These are phyloP conservation scores for Sphaerulina musiva DNA, from an alignment of 2,329 filamentous ascomycete genomes.

Conservation along the genomic window DNA sequence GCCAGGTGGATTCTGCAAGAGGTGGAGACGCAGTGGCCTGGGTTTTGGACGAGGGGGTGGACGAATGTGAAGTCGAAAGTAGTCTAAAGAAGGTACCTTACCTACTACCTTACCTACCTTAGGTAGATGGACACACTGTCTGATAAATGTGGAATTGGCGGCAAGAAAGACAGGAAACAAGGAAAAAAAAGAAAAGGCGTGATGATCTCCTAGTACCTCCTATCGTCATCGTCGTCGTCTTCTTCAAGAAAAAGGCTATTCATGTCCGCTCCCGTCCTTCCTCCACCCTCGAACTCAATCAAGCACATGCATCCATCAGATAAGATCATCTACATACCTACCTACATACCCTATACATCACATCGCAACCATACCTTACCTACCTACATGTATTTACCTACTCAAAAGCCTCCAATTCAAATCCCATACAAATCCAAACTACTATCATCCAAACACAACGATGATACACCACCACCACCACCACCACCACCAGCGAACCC, in stretches of 20 bases:
- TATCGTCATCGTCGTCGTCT: too few relatives aligned
- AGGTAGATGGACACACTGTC: too few relatives aligned
- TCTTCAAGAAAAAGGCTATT: too few relatives aligned
- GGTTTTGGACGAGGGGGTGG: constrained; percentile 15
- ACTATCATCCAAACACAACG: neutral
- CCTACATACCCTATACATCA: too few relatives aligned
- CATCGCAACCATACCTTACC: neutral
- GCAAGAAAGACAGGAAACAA: too few relatives aligned
- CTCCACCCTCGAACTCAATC: neutral
- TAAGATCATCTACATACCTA: neutral
- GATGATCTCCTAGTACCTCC: too few relatives aligned
- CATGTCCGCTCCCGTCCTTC: too few relatives aligned
- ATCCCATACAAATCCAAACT: neutral
- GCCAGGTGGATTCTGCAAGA: constrained; percentile 25
- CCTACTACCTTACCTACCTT: too few relatives aligned
- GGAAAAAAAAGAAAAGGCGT: too few relatives aligned
- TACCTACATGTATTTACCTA: neutral
- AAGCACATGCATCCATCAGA: neutral
- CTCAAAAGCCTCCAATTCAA: neutral
- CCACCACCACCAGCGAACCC: neutral
- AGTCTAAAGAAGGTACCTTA: neutral
- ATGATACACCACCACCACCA: too few relatives aligned
- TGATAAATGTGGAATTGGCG: too few relatives aligned
- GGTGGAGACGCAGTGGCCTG: constrained; percentile 20
- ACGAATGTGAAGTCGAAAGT: constrained; percentile 15